Conservation (phyloP, 2,329 filamentous ascomycete species). For the Alternaria triticimaculans region DNA sequence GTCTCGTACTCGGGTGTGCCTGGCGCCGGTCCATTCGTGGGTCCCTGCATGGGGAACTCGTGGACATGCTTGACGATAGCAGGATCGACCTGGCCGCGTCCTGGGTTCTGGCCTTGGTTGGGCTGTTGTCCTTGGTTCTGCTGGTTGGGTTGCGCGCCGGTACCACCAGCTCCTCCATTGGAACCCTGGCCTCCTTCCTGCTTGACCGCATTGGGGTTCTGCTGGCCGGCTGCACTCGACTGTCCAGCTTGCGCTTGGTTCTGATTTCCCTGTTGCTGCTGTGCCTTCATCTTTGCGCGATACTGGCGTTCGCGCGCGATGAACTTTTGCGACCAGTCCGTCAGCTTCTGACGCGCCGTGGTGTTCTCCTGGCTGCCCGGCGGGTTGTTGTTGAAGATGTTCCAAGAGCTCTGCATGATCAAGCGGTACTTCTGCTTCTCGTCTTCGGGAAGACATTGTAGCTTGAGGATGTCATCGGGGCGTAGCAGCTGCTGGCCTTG, state of each 20-base stretch:
- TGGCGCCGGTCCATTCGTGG: conserved; percentile 30
- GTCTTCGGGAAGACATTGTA: conserved; percentile 55
- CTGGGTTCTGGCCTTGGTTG: conserved; percentile 15
- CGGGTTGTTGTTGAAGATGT: conserved; percentile 57
- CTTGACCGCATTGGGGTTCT: conserved; percentile 35
- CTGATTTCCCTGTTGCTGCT: conserved; percentile 24
- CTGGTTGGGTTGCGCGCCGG: conserved; percentile 8
- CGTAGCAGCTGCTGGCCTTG: conserved; percentile 37
- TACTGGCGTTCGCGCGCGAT: conserved; percentile 57
- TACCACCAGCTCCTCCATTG: conserved; percentile 6
- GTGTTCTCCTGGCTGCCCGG: conserved; percentile 58
- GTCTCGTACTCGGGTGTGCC: conserved; percentile 47
- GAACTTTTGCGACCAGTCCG: conserved; percentile 58
- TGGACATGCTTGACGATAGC: conserved; percentile 48
- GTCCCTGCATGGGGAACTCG: conserved; percentile 43
- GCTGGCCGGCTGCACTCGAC: conserved; percentile 35
- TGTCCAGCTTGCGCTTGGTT: conserved; percentile 32
- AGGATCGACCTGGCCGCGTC: conserved; percentile 28
- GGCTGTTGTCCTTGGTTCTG: conserved; percentile 21
- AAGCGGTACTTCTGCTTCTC: conserved; percentile 64
- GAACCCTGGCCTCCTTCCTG: conserved; percentile 25
- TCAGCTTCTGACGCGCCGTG: conserved; percentile 58
- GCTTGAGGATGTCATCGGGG: conserved; percentile 44
- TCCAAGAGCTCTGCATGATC: conserved; percentile 62
- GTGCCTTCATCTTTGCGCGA: conserved; percentile 47